Evolutionary conservation across 139 green algal genomes (phyloP), one percentile per base, ranked within the genome.

Genomic region (Limnomonas spitsbergensis): DNA sequence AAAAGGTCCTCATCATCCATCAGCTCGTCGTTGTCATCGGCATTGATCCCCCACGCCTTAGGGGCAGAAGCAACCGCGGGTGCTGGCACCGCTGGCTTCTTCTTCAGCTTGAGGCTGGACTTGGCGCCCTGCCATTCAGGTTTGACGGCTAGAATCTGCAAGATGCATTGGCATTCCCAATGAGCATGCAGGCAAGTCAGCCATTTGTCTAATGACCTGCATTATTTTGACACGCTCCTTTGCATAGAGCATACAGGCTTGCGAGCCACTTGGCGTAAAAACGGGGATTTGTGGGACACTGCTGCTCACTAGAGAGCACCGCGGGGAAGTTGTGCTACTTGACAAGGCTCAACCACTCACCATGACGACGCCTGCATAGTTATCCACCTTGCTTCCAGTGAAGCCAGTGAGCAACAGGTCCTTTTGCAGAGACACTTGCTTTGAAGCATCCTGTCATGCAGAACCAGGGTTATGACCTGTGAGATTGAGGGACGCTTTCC

Each of bases 1-100:
- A 99, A 89, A 76, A 99, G 88, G 69, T 90, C 84, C 4, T 97
- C 93, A 20, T 99, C 96, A 75, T 99, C 96, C 32, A 98, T 47
- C 14, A 99, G 78, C 73, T 97, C 95, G 26, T 96, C 94, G 29
- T 90, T 86, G 31, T 94, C 88, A n/a, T 87, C 87, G 1, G 79
- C 76, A 38, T 75, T 80, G 35, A 84, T 71, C 2, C 78, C 73
- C 40, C 69, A 84, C 52, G 77, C 67, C 73, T 83, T 72, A 27
- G 81, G 83, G 0, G 75, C 80, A 82, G 82, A 85, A 2, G 61
- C 69, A 40, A 75, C 76, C 31, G 68, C 4, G 20, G 80, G 67
- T 2, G 84, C 34, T 40, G 81, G 38, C 47, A 20, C 52, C 29
- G 73, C 29, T 38, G 72, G 61, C 32, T 61, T 74, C 27, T 38